Evolutionary conservation across 2,329 filamentous ascomycete species (phyloP).

Genomic region (Colletotrichum falcatum): DNA sequence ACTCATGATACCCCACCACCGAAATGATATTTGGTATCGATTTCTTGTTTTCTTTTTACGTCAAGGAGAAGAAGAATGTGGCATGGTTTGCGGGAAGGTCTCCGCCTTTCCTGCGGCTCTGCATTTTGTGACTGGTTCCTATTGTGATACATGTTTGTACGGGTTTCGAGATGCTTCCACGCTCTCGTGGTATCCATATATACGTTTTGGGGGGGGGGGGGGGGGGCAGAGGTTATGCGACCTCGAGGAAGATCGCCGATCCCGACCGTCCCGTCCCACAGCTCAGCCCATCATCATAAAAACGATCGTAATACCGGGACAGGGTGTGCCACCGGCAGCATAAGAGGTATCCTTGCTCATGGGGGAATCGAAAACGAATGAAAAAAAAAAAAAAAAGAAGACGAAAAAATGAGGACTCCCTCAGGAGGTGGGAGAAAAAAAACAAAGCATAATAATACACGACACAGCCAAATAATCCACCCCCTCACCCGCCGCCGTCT

Average conservation of each 20-base stretch:
- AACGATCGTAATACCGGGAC: neutral
- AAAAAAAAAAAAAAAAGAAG: neutral
- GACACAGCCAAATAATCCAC: neutral
- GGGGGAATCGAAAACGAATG: neutral
- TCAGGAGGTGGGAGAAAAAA: neutral
- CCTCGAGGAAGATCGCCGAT: neutral
- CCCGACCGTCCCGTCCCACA: neutral
- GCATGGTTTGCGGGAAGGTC: neutral
- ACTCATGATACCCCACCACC: constrained; percentile 22
- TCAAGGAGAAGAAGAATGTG: neutral
- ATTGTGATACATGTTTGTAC: neutral
- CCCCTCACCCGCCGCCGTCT: constrained; percentile 28
- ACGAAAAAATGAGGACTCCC: neutral
- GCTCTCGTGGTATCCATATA: neutral
- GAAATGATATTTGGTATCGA: neutral
- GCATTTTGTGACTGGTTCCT: constrained; percentile 1
- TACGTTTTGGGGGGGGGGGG: neutral
- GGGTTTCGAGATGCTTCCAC: neutral
- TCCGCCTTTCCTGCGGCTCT: neutral
- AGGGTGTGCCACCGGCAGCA: neutral
- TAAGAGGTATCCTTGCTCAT: neutral
- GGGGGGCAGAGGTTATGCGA: too few species aligned
- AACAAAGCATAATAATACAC: constrained; percentile 6
- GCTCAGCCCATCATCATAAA: neutral
- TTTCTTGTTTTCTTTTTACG: neutral